phyloP scores from a whole-genome alignment of 352 stramenopile genomes.

The Globisporangium spiculum region DNA sequence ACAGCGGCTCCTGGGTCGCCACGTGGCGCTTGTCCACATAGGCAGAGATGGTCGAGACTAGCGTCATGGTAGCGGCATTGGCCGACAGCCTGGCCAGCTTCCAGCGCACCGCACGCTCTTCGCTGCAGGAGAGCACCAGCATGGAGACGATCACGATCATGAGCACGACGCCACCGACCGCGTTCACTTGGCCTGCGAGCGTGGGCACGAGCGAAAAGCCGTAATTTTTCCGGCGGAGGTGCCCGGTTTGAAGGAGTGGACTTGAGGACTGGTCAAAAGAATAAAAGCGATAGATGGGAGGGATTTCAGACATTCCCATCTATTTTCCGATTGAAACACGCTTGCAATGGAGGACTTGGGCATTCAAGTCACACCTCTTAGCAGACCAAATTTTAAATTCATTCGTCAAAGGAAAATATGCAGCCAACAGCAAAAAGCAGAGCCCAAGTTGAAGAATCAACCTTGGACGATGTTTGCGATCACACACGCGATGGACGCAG shows the following conservation, averaged over 20 bases:
- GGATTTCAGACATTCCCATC: no score
- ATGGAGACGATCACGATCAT: neutral
- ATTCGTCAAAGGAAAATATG: neutral
- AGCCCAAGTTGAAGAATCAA: neutral
- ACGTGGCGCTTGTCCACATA: neutral
- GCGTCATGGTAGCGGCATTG: neutral
- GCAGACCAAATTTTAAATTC: neutral
- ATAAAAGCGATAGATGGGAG: no score
- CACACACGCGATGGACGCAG: slow-evolving; percentile 29
- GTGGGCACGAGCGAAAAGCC: neutral
- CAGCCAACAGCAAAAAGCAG: slow-evolving; percentile 9
- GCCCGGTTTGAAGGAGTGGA: no score
- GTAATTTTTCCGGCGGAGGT: neutral
- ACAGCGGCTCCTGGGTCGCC: neutral
- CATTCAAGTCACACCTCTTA: neutral
- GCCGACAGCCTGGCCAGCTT: neutral
- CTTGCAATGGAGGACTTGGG: no score
- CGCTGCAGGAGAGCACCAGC: neutral
- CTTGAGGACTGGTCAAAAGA: no score
- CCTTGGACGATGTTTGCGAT: slow-evolving; percentile 26
- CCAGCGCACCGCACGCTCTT: neutral
- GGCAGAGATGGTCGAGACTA: neutral
- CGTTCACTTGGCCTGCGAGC: neutral
- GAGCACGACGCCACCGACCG: neutral
- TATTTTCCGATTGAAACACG: no score